Evolutionary conservation across 1,284 basidiomycete species (phyloP).

Genomic region (Sporisorium exsertum): DNA sequence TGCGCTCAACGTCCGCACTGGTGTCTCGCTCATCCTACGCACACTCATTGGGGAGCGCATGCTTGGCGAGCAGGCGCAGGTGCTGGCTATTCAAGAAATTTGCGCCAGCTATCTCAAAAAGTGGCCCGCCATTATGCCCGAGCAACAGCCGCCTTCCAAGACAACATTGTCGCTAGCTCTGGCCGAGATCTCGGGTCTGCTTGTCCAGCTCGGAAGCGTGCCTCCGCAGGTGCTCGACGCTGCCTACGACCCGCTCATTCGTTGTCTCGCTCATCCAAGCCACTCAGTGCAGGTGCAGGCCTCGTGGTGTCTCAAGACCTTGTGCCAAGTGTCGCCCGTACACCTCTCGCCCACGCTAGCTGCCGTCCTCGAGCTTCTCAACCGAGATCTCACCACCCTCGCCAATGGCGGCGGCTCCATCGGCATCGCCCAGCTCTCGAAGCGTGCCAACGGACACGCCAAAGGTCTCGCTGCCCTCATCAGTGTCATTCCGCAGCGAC

Average conservation of each 20-base stretch:
- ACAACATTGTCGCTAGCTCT: conserved; percentile 81
- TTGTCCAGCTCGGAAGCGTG: conserved; percentile 90
- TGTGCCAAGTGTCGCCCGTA: conserved; percentile 88
- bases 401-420: conserved; percentile 60
- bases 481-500: conserved; percentile 84
- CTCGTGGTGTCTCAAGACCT: conserved; percentile 87
- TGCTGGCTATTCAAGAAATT: conserved; percentile 87
- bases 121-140: conserved; percentile 93
- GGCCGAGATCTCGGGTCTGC: conserved; percentile 83
- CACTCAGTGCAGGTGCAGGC: conserved; percentile 87
- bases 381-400: conserved; percentile 78
- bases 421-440: conserved; percentile 76
- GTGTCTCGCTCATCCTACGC: conserved; percentile 81
- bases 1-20: conserved; percentile 78
- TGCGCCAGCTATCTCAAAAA: conserved; percentile 83
- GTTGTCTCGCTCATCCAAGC: conserved; percentile 86
- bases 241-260: conserved; percentile 84
- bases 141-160: conserved; percentile 79
- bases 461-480: conserved; percentile 89
- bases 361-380: conserved; percentile 80
- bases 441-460: conserved; percentile 86
- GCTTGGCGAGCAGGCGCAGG: conserved; percentile 88
- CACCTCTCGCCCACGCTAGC: conserved; percentile 83
- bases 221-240: conserved; percentile 90
- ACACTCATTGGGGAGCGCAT: conserved; percentile 88